Evolutionary conservation across 306 rosid species (phyloP).

Genomic region (Trifolium fragiferum): DNA sequence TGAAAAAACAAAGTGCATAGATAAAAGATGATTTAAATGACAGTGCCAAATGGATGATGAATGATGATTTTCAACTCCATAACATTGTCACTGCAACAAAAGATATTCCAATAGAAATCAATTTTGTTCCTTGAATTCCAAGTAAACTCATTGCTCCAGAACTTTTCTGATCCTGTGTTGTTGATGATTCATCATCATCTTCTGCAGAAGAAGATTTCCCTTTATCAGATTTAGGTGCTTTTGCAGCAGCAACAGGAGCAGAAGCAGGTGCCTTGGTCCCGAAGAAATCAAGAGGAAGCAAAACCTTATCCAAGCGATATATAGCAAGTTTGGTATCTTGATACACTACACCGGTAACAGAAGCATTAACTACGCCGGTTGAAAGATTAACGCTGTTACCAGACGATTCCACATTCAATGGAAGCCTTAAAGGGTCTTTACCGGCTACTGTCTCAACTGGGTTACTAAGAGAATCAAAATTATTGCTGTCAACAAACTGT

Average conservation of each 20-base stretch:
- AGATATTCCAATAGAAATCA: slow-evolving; percentile 41
- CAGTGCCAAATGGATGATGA: neutral
- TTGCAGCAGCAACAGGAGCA: slow-evolving; percentile 47
- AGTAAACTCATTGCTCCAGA: slow-evolving; percentile 45
- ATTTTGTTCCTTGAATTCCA: neutral
- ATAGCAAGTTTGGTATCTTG: slow-evolving; percentile 60
- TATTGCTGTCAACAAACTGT: slow-evolving; percentile 36
- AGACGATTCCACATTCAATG: slow-evolving; percentile 49
- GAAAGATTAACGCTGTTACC: slow-evolving; percentile 60
- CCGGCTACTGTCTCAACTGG: slow-evolving; percentile 53
- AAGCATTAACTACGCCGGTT: slow-evolving; percentile 62
- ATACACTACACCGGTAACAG: slow-evolving; percentile 53
- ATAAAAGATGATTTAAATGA: neutral
- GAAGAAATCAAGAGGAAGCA: slow-evolving; percentile 60
- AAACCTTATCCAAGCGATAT: slow-evolving; percentile 60
- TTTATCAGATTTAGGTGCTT: slow-evolving; percentile 47
- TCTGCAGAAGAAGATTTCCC: slow-evolving; percentile 32
- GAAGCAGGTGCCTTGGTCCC: slow-evolving; percentile 48
- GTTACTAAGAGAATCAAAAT: slow-evolving; percentile 48
- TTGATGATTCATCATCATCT: slow-evolving; percentile 7
- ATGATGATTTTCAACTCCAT: neutral
- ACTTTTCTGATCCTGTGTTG: slow-evolving; percentile 33
- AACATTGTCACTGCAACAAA: slow-evolving; percentile 26
- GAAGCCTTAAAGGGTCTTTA: slow-evolving; percentile 42
- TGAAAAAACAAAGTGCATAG: neutral